Percentiles rank a stretch among this genome's conserved stretches.
These are phyloP conservation scores for Rhodotorula sphaerocarpa DNA, from an alignment of 768 basidiomycete genomes.

Conservation along the genomic window DNA sequence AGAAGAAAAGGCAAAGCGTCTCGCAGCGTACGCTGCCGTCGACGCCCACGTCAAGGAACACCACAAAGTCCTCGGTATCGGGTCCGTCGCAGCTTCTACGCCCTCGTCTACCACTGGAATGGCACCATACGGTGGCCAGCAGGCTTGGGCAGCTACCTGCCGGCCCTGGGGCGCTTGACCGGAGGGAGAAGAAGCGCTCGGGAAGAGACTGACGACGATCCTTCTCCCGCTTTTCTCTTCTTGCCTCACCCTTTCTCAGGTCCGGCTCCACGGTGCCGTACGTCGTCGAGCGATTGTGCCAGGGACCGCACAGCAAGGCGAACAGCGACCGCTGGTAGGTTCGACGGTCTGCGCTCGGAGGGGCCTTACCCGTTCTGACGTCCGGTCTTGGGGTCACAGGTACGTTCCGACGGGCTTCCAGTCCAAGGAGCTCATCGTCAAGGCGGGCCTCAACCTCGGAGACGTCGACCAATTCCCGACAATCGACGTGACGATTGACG, in stretches of 20 bases:
- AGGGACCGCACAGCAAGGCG: conserved; percentile 56
- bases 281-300: conserved; percentile 85
- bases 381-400: neutral
- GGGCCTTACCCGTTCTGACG: too few species aligned
- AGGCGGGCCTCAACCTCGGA: conserved; percentile 47
- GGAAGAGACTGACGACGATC: too few species aligned
- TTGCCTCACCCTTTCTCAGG: neutral
- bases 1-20: conserved; percentile 67
- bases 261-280: conserved; percentile 58
- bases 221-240: neutral
- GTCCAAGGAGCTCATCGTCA: conserved; percentile 86
- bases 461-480: conserved; percentile 48
- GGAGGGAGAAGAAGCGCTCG: too few species aligned
- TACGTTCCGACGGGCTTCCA: conserved; percentile 63
- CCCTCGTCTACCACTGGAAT: neutral
- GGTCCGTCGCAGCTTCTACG: conserved; percentile 18
- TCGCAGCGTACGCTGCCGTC: conserved; percentile 90
- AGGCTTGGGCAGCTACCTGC: too few species aligned
- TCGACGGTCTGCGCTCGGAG: too few species aligned
- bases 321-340: conserved; percentile 62
- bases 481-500: conserved; percentile 95
- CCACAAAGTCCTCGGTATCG: conserved; percentile 55
- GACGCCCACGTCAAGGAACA: conserved; percentile 75
- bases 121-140: neutral
- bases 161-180: too few species aligned